These are phyloP conservation scores for Mytilinidion resinicola DNA, from an alignment of 495 filamentous ascomycete species.

Conservation along the genomic window DNA sequence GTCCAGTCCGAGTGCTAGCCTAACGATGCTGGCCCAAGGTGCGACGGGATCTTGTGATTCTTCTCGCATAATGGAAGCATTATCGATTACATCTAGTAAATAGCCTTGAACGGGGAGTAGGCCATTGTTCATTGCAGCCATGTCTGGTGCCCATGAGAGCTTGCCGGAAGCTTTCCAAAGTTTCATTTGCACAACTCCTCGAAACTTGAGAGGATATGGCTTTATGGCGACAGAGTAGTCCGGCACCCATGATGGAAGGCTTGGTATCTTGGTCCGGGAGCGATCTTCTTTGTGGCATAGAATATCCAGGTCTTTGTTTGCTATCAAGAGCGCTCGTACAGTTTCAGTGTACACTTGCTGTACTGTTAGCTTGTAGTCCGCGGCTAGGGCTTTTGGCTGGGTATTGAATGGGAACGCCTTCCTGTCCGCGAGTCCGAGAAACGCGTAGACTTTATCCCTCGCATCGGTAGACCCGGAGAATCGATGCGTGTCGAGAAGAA, in stretches of 20 bases:
- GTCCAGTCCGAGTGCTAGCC: conserved; percentile 14
- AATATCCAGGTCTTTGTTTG: conserved; percentile 4
- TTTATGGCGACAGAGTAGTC: conserved; percentile 12
- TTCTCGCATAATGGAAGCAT: conserved; percentile 5
- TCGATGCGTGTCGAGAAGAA: conserved; percentile 18
- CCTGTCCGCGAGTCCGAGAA: conserved; percentile 17
- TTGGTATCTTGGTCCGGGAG: conserved; percentile 10
- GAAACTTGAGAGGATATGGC: conserved; percentile 15
- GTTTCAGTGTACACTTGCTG: conserved; percentile 18
- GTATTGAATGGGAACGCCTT: conserved; percentile 11
- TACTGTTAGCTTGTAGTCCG: conserved; percentile 17
- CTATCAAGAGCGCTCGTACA: conserved; percentile 7
- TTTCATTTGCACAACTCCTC: conserved; percentile 2
- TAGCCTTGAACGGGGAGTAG: conserved; percentile 17
- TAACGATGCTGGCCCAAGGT: conserved; percentile 20
- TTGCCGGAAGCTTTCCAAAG: conserved; percentile 10
- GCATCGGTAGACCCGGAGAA: conserved; percentile 23
- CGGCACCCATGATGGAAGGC: conserved; percentile 26
- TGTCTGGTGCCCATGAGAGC: conserved; percentile 8
- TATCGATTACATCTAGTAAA: conserved; percentile 5
- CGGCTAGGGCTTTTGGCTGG: conserved; percentile 8
- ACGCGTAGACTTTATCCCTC: conserved; percentile 23
- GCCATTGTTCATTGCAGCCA: conserved; percentile 7
- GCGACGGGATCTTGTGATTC: conserved; percentile 12
- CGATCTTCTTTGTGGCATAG: conserved; percentile 17